These are phyloP conservation scores for Penicillium paxilli DNA, from an alignment of 495 filamentous ascomycete genomes.

Conservation along the genomic window DNA sequence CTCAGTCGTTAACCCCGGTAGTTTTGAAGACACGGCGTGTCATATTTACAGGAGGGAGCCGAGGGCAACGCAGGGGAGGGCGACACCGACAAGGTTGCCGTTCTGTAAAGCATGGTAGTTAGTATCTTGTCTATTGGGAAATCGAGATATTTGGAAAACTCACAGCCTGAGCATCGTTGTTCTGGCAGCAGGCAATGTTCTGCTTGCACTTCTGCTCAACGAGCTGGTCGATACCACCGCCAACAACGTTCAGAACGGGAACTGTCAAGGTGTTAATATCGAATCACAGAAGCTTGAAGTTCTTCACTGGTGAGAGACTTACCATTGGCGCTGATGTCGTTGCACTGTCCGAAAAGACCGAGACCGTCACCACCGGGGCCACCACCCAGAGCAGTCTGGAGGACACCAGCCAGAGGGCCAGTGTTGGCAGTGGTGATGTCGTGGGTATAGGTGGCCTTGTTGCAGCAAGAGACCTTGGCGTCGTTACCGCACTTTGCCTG, in stretches of 20 bases:
- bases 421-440: constrained; percentile 24
- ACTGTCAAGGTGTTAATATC: constrained; percentile 10
- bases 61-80: constrained; percentile 44
- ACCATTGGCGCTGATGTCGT: constrained; percentile 26
- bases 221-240: constrained; percentile 35
- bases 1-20: background rate
- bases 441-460: constrained; percentile 34
- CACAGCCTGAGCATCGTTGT: constrained; percentile 29
- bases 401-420: constrained; percentile 21
- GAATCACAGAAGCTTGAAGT: no score
- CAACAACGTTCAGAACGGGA: constrained; percentile 17
- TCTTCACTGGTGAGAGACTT: no score
- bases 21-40: background rate
- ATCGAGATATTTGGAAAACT: background rate
- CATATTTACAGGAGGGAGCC: constrained; percentile 39
- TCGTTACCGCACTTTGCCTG: constrained; percentile 42
- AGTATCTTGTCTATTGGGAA: background rate
- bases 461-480: constrained; percentile 44
- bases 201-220: constrained; percentile 48
- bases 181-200: constrained; percentile 51
- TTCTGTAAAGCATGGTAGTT: constrained; percentile 12
- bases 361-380: constrained; percentile 25
- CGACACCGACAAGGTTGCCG: constrained; percentile 43
- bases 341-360: constrained; percentile 31
- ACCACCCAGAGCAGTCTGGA: constrained; percentile 23